These are phyloP conservation scores for Aspergillaceae sp. DNA, from an alignment of 2,329 filamentous ascomycete species.

Conservation along the genomic window DNA sequence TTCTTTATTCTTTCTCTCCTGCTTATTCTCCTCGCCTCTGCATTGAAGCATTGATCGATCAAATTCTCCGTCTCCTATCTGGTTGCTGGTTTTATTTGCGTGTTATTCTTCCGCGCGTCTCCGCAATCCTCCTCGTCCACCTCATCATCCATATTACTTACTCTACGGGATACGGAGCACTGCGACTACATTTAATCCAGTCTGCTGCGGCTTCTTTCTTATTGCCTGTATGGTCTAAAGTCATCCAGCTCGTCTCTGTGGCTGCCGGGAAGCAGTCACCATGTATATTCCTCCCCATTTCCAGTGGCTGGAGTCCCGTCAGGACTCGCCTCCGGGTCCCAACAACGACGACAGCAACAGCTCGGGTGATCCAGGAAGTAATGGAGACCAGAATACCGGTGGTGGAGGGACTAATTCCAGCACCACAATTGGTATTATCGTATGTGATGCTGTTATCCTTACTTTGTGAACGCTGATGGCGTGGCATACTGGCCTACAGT, in stretches of 20 bases:
- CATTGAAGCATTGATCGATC: no score
- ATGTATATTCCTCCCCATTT: constrained; percentile 15
- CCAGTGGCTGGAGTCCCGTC: constrained; percentile 11
- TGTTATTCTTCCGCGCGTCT: background rate
- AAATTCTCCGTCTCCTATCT: no score
- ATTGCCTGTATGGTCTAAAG: constrained; percentile 5
- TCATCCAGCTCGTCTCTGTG: constrained; percentile 2
- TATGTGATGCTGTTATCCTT: constrained; percentile 10
- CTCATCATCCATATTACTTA: background rate
- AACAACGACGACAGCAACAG: background rate
- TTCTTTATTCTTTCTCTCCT: background rate
- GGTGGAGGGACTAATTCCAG: background rate
- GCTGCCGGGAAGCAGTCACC: constrained; percentile 6
- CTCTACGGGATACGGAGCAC: no score
- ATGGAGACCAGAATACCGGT: constrained; percentile 2
- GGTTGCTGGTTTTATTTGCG: background rate
- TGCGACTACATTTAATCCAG: background rate
- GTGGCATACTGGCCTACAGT: background rate
- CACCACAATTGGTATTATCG: constrained; percentile 23
- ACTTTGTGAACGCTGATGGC: background rate
- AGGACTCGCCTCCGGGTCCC: constrained; percentile 2
- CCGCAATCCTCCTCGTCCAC: background rate
- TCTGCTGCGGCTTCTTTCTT: background rate
- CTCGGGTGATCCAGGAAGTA: background rate
- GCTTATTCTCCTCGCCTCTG: background rate